These are phyloP conservation scores for Lablab purpureus DNA, from an alignment of 306 rosid genomes.

Conservation along the genomic window DNA sequence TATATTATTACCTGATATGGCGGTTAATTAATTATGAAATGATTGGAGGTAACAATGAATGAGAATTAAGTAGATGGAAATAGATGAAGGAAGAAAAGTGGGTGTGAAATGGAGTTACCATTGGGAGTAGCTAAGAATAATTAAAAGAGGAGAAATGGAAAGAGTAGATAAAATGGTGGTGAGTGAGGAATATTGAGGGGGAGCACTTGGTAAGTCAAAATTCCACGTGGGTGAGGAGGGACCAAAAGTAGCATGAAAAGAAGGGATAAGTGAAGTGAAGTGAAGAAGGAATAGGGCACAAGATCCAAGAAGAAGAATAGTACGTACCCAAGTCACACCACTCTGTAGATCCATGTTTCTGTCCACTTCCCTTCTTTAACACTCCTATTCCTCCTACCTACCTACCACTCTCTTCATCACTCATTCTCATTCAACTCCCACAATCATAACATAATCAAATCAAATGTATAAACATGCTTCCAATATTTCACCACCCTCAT, in stretches of 20 bases:
- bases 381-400: too few species aligned
- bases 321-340: conserved; percentile 42
- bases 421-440: background rate
- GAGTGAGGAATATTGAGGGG: background rate
- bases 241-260: conserved; percentile 34
- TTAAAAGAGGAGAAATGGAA: background rate
- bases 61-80: too few species aligned
- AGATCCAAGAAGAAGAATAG: conserved; percentile 57
- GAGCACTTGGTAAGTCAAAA: conserved; percentile 38
- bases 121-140: background rate
- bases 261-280: conserved; percentile 22
- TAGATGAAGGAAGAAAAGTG: too few species aligned
- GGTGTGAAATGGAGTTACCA: background rate
- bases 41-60: too few species aligned
- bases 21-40: too few species aligned
- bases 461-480: background rate
- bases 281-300: conserved; percentile 41
- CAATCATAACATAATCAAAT: background rate
- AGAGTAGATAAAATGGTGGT: background rate
- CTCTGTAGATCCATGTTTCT: conserved; percentile 24
- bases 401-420: background rate
- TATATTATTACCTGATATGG: too few species aligned
- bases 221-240: conserved; percentile 46
- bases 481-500: background rate
- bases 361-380: conserved; percentile 40